Base-by-base conservation (phyloP, 2,329 filamentous ascomycete species). In the Magnaporthiopsis incrustans region DNA sequence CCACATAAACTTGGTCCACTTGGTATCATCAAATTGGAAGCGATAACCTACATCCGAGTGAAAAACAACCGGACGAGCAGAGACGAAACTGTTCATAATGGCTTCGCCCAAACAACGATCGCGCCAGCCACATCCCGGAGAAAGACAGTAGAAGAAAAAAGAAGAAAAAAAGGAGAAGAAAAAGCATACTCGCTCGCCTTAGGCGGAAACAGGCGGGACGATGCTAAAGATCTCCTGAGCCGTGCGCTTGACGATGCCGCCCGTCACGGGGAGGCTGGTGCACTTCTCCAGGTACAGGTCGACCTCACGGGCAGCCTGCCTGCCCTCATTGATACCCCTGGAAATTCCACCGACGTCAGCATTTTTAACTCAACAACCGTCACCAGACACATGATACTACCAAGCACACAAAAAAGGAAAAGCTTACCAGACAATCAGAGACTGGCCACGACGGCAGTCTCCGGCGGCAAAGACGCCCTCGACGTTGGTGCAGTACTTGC, bases 281-380 rank as follows among this genome's bases (percentile, higher is more conserved):
- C 86, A 85, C 67, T 89, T 85, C 77, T 90, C 91, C 59, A 98
- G 88, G 82, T 86, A 97, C 63, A 91, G 77, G 76, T 98, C 94
- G 64, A 97, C 90, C 77, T 98, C 93, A 67, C 94, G 90, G 71
- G 94, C 94, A 71, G 90, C 89, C 80, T 95, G 91, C 71, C 94
- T 90, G 72, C 94, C 94, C 79, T 98, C 94, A 75, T 98, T 98
- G 82, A 98, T 98, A 75, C 93, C 94, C 89, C 88, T 90, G 67
- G 5, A 32, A 35, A 38, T 63, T 30, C 15, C 10, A 61, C 1
- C 38, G 61, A 30, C 68, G 70, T 81, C 77, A 81, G 77, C 66
- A 66, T 62, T 26, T 57, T 26, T 33, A 30, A 3, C 65, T 63
- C 64, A 25, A 64, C 60, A 59, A 25, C 33, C 10, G 5, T 35